phyloP scores from a whole-genome alignment of 441 rosid species.

The Theobroma grandiflorum region DNA sequence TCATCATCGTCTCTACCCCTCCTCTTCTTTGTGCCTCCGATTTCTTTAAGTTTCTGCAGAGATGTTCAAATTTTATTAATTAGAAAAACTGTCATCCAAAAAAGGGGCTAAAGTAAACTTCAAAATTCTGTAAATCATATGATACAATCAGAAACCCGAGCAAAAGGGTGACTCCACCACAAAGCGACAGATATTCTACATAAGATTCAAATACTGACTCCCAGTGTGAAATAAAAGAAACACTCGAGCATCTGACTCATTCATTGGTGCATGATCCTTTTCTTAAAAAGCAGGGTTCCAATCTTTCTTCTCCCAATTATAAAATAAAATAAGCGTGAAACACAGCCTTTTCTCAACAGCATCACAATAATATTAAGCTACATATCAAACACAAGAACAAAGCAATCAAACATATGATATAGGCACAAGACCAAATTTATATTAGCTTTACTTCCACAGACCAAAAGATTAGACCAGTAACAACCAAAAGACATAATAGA shows the following conservation, averaged over 20 bases:
- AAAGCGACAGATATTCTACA: neutral
- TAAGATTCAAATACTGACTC: neutral
- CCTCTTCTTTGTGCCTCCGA: conserved; percentile 51
- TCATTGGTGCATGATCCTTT: no score
- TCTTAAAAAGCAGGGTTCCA: no score
- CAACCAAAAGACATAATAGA: neutral
- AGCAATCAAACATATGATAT: neutral
- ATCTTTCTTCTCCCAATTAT: no score
- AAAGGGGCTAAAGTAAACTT: neutral
- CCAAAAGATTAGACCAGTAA: neutral
- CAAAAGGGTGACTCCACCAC: neutral
- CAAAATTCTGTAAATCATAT: neutral
- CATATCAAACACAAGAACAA: neutral
- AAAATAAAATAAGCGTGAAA: no score
- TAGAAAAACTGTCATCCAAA: neutral
- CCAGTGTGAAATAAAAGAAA: neutral
- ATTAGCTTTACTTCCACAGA: neutral
- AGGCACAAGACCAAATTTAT: neutral
- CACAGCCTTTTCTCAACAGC: no score
- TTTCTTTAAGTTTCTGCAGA: conserved; percentile 68
- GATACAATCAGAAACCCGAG: neutral
- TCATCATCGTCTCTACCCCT: conserved; percentile 54
- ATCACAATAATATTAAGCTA: neutral
- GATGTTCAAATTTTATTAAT: neutral
- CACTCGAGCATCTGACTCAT: no score